Conservation (phyloP, 139 green algal species). For the Marvania coccoides region DNA sequence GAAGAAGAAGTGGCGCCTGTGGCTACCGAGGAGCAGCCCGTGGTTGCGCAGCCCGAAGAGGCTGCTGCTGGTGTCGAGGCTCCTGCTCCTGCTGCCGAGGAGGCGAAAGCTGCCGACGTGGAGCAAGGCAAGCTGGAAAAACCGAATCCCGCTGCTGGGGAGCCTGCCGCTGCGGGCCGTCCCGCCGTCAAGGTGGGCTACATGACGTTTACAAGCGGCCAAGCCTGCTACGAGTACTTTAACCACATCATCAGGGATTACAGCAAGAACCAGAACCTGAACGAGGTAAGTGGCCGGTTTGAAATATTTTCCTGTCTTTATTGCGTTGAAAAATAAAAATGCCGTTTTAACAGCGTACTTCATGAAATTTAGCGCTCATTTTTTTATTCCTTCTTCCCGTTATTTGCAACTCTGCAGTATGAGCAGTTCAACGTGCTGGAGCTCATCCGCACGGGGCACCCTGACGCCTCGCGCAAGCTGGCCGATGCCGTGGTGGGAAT, state of each 20-base stretch:
- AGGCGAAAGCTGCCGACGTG: neutral
- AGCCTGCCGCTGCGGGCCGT: neutral
- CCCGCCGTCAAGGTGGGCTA: slow-evolving; percentile 46
- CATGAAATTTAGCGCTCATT: neutral
- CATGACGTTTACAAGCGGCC: slow-evolving; percentile 36
- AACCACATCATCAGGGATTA: slow-evolving; percentile 23
- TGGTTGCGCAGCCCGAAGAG: neutral
- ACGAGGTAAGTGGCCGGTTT: slow-evolving; percentile 40
- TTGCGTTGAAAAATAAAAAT: neutral
- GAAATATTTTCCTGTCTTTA: neutral
- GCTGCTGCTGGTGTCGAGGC: neutral
- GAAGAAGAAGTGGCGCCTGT: neutral
- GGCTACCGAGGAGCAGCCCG: neutral
- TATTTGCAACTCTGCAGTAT: slow-evolving; percentile 58
- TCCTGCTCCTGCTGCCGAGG: neutral
- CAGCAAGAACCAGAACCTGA: slow-evolving; percentile 40
- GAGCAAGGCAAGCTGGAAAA: neutral
- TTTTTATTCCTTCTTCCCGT: neutral
- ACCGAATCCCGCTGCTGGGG: neutral
- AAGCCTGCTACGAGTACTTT: slow-evolving; percentile 34
- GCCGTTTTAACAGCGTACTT: too few relatives aligned
- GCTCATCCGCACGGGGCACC: slow-evolving; percentile 59
- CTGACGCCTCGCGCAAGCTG: slow-evolving; percentile 43
- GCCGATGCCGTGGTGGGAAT: slow-evolving; percentile 34
- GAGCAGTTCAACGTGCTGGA: slow-evolving; percentile 57